Conservation (phyloP, 345 rosid genomes). For the Bruguiera gymnorhiza region DNA sequence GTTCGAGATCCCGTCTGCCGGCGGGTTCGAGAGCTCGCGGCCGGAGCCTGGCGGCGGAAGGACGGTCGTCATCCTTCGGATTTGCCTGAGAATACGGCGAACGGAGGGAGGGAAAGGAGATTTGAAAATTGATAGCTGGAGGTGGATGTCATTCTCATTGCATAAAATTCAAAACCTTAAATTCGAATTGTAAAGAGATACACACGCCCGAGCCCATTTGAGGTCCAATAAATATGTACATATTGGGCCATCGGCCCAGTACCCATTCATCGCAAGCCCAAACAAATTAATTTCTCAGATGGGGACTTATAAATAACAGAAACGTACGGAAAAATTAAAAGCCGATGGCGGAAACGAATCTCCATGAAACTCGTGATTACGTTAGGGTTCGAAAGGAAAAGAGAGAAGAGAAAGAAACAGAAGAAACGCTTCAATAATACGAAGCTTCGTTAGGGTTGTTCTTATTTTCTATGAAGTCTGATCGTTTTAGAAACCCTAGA, state of each 20-base stretch:
- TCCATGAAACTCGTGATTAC: background rate
- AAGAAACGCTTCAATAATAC: too few relatives aligned
- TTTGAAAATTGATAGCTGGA: constrained; percentile 4
- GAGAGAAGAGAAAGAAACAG: background rate
- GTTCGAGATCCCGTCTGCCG: constrained; percentile 91
- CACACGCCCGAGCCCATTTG: too few relatives aligned
- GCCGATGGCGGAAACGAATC: background rate
- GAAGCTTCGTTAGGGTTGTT: background rate
- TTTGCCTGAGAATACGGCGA: constrained; percentile 1
- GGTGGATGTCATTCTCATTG: background rate
- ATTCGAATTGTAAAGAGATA: background rate
- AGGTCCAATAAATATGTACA: too few relatives aligned
- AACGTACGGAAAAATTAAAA: background rate
- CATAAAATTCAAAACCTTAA: background rate
- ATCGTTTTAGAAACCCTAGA: background rate
- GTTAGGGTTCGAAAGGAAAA: background rate
- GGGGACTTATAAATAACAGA: background rate
- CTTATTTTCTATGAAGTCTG: background rate
- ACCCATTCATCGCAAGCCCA: too few relatives aligned
- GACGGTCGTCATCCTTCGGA: constrained; percentile 43
- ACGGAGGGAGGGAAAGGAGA: background rate
- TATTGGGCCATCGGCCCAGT: too few relatives aligned
- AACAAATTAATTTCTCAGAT: background rate
- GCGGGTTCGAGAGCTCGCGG: constrained; percentile 79
- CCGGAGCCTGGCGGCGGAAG: constrained; percentile 57